phyloP scores from a whole-genome alignment of 106 monocot genomes.

The Dendrobium huoshanense region DNA sequence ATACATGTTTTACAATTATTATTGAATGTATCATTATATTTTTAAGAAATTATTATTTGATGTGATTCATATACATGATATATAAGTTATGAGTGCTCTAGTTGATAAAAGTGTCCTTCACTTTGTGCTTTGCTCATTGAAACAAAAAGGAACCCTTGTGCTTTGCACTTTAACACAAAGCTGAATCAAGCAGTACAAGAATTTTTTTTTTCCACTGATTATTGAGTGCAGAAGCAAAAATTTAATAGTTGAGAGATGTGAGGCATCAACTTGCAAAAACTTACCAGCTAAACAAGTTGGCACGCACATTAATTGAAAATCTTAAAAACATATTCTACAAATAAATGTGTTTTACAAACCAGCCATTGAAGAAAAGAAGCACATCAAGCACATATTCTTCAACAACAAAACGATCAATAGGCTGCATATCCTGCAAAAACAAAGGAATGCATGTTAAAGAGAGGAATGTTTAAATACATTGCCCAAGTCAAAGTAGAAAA shows the following conservation, averaged over 20 bases:
- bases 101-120: too few species aligned
- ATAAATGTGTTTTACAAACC: conserved; percentile 40
- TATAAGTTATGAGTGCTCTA: too few species aligned
- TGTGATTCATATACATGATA: too few species aligned
- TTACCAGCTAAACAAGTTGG: neutral
- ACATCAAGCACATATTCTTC: conserved; percentile 97
- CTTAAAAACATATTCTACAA: neutral
- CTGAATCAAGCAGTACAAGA: neutral
- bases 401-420: conserved; percentile 86
- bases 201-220: neutral
- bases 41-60: too few species aligned
- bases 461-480: neutral
- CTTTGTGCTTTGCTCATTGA: too few species aligned
- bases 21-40: too few species aligned
- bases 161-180: neutral
- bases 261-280: neutral
- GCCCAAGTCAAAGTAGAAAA: neutral
- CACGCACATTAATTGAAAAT: neutral
- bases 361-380: conserved; percentile 96
- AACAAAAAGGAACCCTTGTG: neutral
- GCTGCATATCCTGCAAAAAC: conserved; percentile 70
- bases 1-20: too few species aligned
- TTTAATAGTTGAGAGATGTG: too few species aligned
- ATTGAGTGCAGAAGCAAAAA: neutral
- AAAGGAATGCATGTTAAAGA: neutral